Evolutionary conservation across 495 filamentous ascomycete genomes (phyloP).

Genomic region (Penicillium lividum): DNA sequence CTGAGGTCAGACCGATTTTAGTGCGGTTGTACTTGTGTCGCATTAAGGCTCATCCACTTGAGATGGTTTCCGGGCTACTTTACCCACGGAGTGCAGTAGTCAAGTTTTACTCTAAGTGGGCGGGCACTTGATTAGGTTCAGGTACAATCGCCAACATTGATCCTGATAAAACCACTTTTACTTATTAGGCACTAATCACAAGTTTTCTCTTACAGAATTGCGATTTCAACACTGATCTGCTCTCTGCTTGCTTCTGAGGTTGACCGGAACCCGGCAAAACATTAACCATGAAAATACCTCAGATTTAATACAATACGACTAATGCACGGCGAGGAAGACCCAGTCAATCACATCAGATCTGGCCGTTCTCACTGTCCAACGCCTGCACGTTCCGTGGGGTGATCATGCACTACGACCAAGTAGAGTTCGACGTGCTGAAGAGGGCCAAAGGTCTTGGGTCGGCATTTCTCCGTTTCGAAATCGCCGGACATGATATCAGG

Average conservation of each 20-base stretch:
- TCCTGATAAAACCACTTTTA: too few relatives aligned
- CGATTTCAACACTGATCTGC: neutral
- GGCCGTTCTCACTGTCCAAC: constrained; percentile 17
- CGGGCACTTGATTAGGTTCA: neutral
- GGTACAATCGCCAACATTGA: neutral
- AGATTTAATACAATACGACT: constrained; percentile 21
- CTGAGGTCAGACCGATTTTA: constrained; percentile 10
- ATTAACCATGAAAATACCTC: neutral
- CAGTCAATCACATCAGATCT: constrained; percentile 33
- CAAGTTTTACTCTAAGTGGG: neutral
- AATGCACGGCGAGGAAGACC: constrained; percentile 25
- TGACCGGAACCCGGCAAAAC: neutral
- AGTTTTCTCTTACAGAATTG: neutral
- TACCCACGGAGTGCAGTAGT: neutral
- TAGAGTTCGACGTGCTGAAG: constrained; percentile 19
- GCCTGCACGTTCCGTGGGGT: constrained; percentile 25
- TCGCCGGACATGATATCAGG: constrained; percentile 13
- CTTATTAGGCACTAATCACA: neutral
- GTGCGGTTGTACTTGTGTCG: constrained; percentile 17
- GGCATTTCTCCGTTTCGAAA: constrained; percentile 27
- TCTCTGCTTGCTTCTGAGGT: neutral
- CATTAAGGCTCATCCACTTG: neutral
- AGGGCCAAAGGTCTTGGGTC: constrained; percentile 17
- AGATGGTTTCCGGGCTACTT: constrained; percentile 1
- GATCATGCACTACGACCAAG: constrained; percentile 23